These are phyloP conservation scores for Cordyceps farinosa DNA, from an alignment of 2,329 filamentous ascomycete species.

Conservation along the genomic window DNA sequence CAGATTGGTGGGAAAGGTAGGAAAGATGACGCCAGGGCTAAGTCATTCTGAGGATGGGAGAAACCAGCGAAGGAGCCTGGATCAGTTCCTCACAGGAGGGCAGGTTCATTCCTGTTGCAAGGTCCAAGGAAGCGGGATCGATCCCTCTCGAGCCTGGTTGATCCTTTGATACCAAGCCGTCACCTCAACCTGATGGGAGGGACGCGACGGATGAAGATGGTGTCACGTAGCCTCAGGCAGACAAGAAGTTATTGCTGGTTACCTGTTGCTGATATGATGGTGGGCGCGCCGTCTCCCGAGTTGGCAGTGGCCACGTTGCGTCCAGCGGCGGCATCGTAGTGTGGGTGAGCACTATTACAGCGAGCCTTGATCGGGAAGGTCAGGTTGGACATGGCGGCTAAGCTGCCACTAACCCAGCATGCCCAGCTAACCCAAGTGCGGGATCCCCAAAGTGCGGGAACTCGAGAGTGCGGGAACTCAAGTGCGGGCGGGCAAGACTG, in stretches of 20 bases:
- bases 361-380: conserved; percentile 13
- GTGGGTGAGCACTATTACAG: not conserved
- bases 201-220: not conserved
- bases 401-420: no score
- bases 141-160: not conserved
- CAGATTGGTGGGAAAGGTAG: not conserved
- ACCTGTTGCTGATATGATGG: not conserved
- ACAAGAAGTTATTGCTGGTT: not conserved
- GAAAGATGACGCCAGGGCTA: conserved; percentile 1
- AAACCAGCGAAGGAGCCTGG: not conserved
- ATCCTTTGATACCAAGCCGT: not conserved
- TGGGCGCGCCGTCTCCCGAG: not conserved
- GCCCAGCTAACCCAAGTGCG: no score
- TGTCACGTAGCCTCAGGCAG: conserved; percentile 13
- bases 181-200: not conserved
- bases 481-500: not conserved
- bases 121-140: not conserved
- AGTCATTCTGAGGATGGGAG: not conserved
- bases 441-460: no score
- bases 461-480: not conserved
- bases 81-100: not conserved
- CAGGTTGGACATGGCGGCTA: not conserved
- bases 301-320: conserved; percentile 15
- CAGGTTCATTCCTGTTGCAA: not conserved
- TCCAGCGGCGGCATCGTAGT: not conserved